Conservation (phyloP, 139 green algal species). For the Coccomyxa sp. region DNA sequence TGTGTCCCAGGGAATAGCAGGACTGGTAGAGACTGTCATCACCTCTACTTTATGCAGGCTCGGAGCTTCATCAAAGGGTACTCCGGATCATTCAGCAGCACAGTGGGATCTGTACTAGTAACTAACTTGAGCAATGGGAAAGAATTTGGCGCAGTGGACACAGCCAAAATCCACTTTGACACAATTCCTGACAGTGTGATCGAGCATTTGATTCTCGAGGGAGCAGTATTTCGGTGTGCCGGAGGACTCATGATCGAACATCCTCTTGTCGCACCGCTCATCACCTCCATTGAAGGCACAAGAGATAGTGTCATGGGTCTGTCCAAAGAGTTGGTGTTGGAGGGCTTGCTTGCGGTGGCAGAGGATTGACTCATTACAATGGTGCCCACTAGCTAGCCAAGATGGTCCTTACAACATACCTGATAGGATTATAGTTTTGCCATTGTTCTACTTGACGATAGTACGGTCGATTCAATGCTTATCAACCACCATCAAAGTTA, state of each 20-base stretch:
- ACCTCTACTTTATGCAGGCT: slow-evolving; percentile 14
- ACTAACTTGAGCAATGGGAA: slow-evolving; percentile 49
- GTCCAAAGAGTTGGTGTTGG: slow-evolving; percentile 31
- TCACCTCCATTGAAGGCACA: slow-evolving; percentile 50
- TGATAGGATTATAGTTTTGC: too few species aligned
- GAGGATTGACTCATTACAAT: neutral
- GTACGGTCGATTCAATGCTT: too few species aligned
- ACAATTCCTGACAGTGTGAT: slow-evolving; percentile 50
- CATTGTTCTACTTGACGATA: too few species aligned
- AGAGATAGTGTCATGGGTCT: slow-evolving; percentile 75
- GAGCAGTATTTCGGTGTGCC: slow-evolving; percentile 59
- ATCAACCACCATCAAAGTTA: too few species aligned
- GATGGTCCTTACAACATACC: too few species aligned
- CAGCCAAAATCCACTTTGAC: slow-evolving; percentile 35
- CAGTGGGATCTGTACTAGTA: slow-evolving; percentile 63
- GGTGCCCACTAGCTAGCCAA: too few species aligned
- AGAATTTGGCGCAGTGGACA: slow-evolving; percentile 23
- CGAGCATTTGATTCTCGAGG: slow-evolving; percentile 62
- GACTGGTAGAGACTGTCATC: too few species aligned
- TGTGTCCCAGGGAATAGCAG: too few species aligned
- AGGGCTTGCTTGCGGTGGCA: neutral
- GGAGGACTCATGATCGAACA: slow-evolving; percentile 82
- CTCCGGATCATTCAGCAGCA: slow-evolving; percentile 41
- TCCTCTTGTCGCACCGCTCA: slow-evolving; percentile 49
- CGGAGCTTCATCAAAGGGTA: slow-evolving; percentile 63